Percentiles rank a stretch among this genome's conserved stretches.
Evolutionary conservation across 352 stramenopile genomes (phyloP).

Genomic region (Globisporangium cederbergense): DNA sequence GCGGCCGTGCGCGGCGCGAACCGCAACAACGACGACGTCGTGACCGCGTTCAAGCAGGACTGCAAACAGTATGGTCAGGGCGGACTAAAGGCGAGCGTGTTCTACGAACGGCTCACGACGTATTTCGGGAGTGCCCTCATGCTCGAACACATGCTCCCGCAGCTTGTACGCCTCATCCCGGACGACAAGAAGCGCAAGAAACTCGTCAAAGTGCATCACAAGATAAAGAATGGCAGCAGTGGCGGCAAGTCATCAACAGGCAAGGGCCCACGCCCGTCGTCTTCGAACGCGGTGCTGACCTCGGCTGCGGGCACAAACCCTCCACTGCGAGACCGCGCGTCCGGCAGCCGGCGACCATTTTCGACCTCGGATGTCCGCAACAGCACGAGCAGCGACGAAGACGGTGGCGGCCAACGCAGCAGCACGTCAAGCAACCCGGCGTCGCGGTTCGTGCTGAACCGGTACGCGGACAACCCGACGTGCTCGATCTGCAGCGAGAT

Average conservation of each 20-base stretch:
- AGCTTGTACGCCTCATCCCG: slow-evolving; percentile 71
- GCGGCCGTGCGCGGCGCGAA: slow-evolving; percentile 73
- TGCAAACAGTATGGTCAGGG: slow-evolving; percentile 76
- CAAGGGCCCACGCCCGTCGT: slow-evolving; percentile 28
- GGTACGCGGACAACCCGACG: slow-evolving; percentile 52
- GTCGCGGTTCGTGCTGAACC: slow-evolving; percentile 26
- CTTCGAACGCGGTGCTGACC: slow-evolving; percentile 28
- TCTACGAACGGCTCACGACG: slow-evolving; percentile 46
- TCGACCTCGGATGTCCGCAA: slow-evolving; percentile 42
- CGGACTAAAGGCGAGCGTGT: slow-evolving; percentile 53
- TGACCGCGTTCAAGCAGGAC: slow-evolving; percentile 71
- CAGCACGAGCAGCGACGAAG: slow-evolving; percentile 39
- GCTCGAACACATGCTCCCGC: slow-evolving; percentile 78
- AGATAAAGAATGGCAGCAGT: slow-evolving; percentile 19
- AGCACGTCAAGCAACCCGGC: slow-evolving; percentile 30
- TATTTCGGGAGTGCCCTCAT: slow-evolving; percentile 77
- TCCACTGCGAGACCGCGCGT: slow-evolving; percentile 15
- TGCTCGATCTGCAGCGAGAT: slow-evolving; percentile 77
- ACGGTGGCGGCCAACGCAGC: slow-evolving; percentile 7
- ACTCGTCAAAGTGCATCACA: slow-evolving; percentile 55
- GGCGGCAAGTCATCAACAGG: neutral
- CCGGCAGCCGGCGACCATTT: slow-evolving; percentile 32
- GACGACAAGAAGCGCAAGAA: slow-evolving; percentile 78
- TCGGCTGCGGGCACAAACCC: slow-evolving; percentile 25
- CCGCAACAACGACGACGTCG: slow-evolving; percentile 64